Base-by-base conservation (phyloP, 2,329 filamentous ascomycete species). In the Penicillium freii region DNA sequence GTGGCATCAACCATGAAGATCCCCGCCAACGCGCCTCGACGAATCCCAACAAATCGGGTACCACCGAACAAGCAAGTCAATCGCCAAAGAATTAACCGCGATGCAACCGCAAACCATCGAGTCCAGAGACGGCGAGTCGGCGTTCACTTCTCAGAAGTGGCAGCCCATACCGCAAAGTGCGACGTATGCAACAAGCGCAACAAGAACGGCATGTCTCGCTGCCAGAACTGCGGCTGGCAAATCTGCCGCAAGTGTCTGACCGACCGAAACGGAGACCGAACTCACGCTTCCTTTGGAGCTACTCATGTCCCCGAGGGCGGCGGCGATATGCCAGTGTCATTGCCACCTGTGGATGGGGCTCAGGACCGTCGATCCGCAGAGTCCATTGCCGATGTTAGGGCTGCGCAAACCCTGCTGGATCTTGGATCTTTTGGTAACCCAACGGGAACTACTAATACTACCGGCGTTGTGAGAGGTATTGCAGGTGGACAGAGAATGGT, bases 131-230 rank as follows among this genome's bases (percentile, higher is more conserved):
- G 47, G 2, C 47, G 48, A n/a, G 21, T 57, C n/a, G 19, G 39
- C n/a, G 60, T 62, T 5, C n/a, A 38, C 9, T 62, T 62, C 60
- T 25, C 45, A 7, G 54, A 62, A 2, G 58, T 62, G 3, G 43
- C 58, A 38, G 60, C 58, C 17, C 60, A 62, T 42, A 62, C 60
- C 9, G 60, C 60, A 4, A 62, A 62, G 17, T 62, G 60, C 13
- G 60, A 62, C 15, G 43, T 53, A 13, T 60, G 60, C 44, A 57
- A 62, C 48, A 50, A 45, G 8, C 51, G 60, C 13, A 62, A 62
- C 51, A 53, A 49, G 19, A 54, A 60, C 25, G 58, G 58, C 11
- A 62, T 62, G 60, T 34, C 45, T 4, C 60, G 60, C 3, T 62
- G 60, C 51, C 40, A 49, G 19, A 31, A 51, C 8, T 62, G 60